A percentile compares a stretch with the other conserved stretches of the same genome.
These are phyloP conservation scores for Biscutella laevigata DNA, from an alignment of 441 rosid species.

Conservation along the genomic window DNA sequence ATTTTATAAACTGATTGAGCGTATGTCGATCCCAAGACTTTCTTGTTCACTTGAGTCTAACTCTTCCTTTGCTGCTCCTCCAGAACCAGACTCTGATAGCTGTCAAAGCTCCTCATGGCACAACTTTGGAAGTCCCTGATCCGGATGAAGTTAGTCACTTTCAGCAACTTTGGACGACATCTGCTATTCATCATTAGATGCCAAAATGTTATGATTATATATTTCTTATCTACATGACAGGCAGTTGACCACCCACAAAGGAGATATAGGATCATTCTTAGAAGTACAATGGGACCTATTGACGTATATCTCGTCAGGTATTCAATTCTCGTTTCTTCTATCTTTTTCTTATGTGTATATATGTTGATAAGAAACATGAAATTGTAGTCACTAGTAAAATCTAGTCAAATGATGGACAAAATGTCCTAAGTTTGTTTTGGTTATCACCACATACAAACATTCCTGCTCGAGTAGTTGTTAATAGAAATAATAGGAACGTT, in stretches of 20 bases:
- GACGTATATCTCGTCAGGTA: conserved; percentile 96
- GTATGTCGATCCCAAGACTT: conserved; percentile 13
- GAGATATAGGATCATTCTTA: conserved; percentile 87
- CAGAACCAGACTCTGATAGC: conserved; percentile 97
- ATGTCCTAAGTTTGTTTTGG: neutral
- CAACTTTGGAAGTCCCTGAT: conserved; percentile 97
- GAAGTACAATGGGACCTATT: conserved; percentile 97
- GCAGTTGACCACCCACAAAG: conserved; percentile 71
- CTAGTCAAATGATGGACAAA: neutral
- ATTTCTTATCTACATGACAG: conserved; percentile 33
- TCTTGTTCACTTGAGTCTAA: conserved; percentile 15
- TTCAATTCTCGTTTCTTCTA: neutral
- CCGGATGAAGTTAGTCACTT: conserved; percentile 72
- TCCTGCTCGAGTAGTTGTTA: neutral
- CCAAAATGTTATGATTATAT: conserved; percentile 12
- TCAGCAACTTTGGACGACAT: neutral
- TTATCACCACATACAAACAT: neutral
- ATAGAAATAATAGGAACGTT: neutral
- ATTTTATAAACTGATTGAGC: neutral
- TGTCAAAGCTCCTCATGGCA: conserved; percentile 96
- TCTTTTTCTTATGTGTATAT: neutral
- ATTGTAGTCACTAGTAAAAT: neutral
- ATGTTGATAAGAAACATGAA: neutral
- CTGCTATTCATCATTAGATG: conserved; percentile 18
- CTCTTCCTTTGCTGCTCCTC: conserved; percentile 16